phyloP scores from a whole-genome alignment of 805 yeast species.

The Citeromyces nyonsensis region DNA sequence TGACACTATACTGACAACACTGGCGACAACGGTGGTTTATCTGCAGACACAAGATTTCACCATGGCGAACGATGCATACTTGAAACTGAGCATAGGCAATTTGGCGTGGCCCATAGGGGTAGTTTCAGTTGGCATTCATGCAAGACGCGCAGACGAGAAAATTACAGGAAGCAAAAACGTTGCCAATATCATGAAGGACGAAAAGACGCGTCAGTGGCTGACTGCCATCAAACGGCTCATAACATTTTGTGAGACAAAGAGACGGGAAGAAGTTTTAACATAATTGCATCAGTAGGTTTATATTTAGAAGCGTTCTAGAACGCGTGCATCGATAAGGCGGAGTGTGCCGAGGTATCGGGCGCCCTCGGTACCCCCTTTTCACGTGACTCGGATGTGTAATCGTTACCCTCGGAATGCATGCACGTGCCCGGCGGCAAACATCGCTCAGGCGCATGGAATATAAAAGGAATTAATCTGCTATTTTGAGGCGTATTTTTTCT shows the following conservation, averaged over 20 bases:
- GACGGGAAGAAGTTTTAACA: too few relatives aligned
- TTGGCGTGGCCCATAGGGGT: slow-evolving; percentile 92
- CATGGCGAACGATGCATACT: slow-evolving; percentile 51
- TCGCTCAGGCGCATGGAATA: too few relatives aligned
- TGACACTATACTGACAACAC: slow-evolving; percentile 27
- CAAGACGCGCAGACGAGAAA: slow-evolving; percentile 45
- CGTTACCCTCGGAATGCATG: too few relatives aligned
- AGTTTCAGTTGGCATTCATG: slow-evolving; percentile 64
- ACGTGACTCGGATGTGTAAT: too few relatives aligned
- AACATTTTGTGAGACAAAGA: slow-evolving; percentile 26
- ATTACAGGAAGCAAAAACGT: slow-evolving; percentile 29
- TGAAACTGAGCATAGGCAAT: slow-evolving; percentile 70
- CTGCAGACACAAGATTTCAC: slow-evolving; percentile 36
- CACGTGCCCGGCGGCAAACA: too few relatives aligned
- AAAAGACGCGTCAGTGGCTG: slow-evolving; percentile 62
- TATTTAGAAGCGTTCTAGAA: too few relatives aligned
- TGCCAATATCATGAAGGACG: slow-evolving; percentile 72
- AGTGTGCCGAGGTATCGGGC: too few relatives aligned
- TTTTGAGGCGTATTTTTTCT: too few relatives aligned
- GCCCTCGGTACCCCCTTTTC: too few relatives aligned
- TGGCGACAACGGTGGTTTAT: slow-evolving; percentile 43
- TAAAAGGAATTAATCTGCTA: too few relatives aligned
- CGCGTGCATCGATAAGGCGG: too few relatives aligned
- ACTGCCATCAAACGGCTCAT: slow-evolving; percentile 59
- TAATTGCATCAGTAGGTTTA: too few relatives aligned